Evolutionary conservation across 306 rosid species (phyloP).

Genomic region (Malus sylvestris): DNA sequence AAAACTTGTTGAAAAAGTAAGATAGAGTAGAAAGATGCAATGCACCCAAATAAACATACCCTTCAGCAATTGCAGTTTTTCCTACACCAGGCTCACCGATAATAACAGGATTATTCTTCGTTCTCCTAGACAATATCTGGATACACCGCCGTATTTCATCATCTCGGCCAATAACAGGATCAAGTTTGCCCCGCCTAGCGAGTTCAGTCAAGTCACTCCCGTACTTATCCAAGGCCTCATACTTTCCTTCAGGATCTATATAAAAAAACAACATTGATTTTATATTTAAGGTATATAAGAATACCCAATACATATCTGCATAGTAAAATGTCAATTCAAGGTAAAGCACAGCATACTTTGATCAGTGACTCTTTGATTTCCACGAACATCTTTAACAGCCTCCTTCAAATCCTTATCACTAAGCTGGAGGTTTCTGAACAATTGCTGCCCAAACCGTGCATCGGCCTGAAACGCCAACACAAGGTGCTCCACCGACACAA

Average conservation of each 20-base stretch:
- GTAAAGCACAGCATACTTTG: constrained; percentile 46
- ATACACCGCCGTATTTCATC: constrained; percentile 94
- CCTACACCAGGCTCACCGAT: constrained; percentile 99
- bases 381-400: constrained; percentile 76
- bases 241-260: constrained; percentile 89
- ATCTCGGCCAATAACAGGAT: constrained; percentile 95
- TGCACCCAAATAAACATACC: constrained; percentile 42
- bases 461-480: constrained; percentile 63
- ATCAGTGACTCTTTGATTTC: constrained; percentile 87
- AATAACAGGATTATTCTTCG: constrained; percentile 93
- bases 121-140: constrained; percentile 87
- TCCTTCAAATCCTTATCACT: constrained; percentile 71
- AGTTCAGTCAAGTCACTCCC: constrained; percentile 93
- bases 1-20: neutral
- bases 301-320: neutral
- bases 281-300: neutral
- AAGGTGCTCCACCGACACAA: constrained; percentile 86
- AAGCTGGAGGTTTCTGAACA: constrained; percentile 67
- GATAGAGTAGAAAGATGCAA: neutral
- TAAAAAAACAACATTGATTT: neutral
- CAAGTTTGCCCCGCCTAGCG: constrained; percentile 93
- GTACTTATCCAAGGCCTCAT: constrained; percentile 79
- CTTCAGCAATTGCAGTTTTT: constrained; percentile 98
- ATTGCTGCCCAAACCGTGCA: constrained; percentile 77
- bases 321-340: neutral